Evolutionary conservation across 2,329 filamentous ascomycete species (phyloP).

Genomic region (Trichoderma sp.): DNA sequence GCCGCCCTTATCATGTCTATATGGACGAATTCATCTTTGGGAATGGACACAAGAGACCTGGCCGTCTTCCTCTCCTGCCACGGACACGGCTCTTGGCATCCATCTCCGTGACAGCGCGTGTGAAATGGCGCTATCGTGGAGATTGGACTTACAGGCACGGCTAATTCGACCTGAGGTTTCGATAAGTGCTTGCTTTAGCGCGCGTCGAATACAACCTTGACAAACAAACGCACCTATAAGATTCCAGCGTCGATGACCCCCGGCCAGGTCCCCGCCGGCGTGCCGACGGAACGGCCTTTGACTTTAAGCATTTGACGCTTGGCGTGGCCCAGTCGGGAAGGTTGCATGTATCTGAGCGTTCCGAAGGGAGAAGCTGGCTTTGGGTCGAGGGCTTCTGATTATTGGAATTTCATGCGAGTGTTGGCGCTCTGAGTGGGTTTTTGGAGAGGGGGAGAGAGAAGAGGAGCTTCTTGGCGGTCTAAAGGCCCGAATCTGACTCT

Average conservation of each 20-base stretch:
- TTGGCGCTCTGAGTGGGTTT: not conserved
- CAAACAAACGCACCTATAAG: not conserved
- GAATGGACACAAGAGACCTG: not conserved
- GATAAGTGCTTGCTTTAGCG: constrained; percentile 6
- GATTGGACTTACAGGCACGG: not conserved
- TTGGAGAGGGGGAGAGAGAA: not conserved
- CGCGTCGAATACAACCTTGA: not conserved
- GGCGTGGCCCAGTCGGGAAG: constrained; percentile 1
- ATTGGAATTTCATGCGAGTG: constrained; percentile 1
- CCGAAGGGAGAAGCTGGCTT: constrained; percentile 10
- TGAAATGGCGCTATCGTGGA: not conserved
- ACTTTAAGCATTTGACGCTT: not conserved
- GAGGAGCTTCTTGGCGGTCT: not conserved
- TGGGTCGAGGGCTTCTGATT: not conserved
- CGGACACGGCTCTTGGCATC: not conserved
- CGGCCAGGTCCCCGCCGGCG: not conserved
- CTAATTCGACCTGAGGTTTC: constrained; percentile 1
- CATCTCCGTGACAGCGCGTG: not conserved
- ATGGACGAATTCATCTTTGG: not conserved
- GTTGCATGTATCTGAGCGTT: not conserved
- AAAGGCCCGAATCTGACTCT: constrained; percentile 4
- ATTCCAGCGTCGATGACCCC: not conserved
- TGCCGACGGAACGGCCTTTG: constrained; percentile 3
- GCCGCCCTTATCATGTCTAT: not conserved
- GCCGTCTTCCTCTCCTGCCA: not conserved